phyloP scores from a whole-genome alignment of 1,284 basidiomycete species.

The Puccinia horiana region DNA sequence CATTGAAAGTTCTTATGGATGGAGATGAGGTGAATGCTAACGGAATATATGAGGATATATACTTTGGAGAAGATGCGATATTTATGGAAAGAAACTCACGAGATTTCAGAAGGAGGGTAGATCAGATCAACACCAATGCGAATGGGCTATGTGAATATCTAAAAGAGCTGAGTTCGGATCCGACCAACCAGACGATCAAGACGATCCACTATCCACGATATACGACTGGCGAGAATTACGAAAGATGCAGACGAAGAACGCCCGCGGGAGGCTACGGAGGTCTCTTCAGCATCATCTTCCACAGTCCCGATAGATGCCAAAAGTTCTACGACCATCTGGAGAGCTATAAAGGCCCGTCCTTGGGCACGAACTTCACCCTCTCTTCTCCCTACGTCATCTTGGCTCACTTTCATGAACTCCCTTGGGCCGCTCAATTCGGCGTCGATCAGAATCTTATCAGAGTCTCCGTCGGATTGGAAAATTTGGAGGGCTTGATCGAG shows the following conservation, averaged over 20 bases:
- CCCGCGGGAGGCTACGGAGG: conserved; percentile 75
- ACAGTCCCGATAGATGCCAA: conserved; percentile 67
- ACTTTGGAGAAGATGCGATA: conserved; percentile 88
- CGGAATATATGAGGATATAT: conserved; percentile 76
- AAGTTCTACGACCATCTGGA: conserved; percentile 85
- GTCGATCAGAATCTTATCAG: conserved; percentile 83
- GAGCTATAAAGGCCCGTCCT: conserved; percentile 85
- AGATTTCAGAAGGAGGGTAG: conserved; percentile 77
- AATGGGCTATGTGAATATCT: conserved; percentile 79
- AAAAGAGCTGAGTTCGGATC: conserved; percentile 61
- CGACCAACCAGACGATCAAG: conserved; percentile 64
- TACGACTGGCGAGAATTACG: conserved; percentile 73
- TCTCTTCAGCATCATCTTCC: conserved; percentile 88
- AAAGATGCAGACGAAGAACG: conserved; percentile 65
- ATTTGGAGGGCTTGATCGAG: conserved; percentile 65
- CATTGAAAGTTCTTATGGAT: conserved; percentile 68
- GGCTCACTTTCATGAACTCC: conserved; percentile 86
- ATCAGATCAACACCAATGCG: conserved; percentile 78
- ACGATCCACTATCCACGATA: conserved; percentile 89
- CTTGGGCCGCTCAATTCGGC: conserved; percentile 85
- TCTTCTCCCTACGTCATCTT: conserved; percentile 90
- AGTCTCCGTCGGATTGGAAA: conserved; percentile 87
- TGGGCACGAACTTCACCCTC: conserved; percentile 94
- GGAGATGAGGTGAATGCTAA: background rate
- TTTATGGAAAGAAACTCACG: conserved; percentile 98